Conservation (phyloP, 2,329 filamentous ascomycete species). For the Calcarisporium arbuscula region DNA sequence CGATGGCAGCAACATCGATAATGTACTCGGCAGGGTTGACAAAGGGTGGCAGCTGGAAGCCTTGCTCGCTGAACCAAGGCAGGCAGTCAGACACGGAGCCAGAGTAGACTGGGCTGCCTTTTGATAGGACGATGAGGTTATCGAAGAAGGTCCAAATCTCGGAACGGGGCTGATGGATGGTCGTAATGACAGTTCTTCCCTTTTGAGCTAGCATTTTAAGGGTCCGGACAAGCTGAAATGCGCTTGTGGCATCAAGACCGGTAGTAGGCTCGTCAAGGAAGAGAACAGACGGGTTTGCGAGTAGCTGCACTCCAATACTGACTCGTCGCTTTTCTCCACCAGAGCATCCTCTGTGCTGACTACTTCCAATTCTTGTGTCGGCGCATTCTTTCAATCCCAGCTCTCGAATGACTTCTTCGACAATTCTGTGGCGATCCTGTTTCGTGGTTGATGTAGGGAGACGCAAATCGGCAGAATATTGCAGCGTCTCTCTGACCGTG, state of each 20-base stretch:
- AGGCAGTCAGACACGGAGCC: constrained; percentile 53
- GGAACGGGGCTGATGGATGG: constrained; percentile 70
- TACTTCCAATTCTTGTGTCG: constrained; percentile 65
- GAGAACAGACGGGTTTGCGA: constrained; percentile 72
- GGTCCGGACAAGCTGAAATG: constrained; percentile 66
- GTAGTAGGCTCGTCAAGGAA: constrained; percentile 78
- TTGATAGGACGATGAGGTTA: constrained; percentile 61
- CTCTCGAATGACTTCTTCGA: constrained; percentile 72
- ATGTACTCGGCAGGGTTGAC: constrained; percentile 74
- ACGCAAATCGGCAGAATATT: constrained; percentile 65
- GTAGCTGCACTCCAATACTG: constrained; percentile 70
- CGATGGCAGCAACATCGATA: constrained; percentile 68
- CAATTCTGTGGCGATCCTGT: constrained; percentile 54
- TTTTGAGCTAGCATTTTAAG: constrained; percentile 61
- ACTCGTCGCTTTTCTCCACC: constrained; percentile 73
- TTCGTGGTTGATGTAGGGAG: constrained; percentile 56
- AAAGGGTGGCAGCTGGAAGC: constrained; percentile 59
- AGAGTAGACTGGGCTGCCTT: constrained; percentile 62
- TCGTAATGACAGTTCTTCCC: constrained; percentile 65
- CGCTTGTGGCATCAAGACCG: constrained; percentile 69
- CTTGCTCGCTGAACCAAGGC: constrained; percentile 56
- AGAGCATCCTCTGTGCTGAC: constrained; percentile 66
- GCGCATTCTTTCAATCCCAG: constrained; percentile 72
- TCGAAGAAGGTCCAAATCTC: constrained; percentile 78
- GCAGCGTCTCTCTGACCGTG: constrained; percentile 69